Evolutionary conservation across 2,329 filamentous ascomycete species (phyloP).

Genomic region (Ampelomyces quisqualis): DNA sequence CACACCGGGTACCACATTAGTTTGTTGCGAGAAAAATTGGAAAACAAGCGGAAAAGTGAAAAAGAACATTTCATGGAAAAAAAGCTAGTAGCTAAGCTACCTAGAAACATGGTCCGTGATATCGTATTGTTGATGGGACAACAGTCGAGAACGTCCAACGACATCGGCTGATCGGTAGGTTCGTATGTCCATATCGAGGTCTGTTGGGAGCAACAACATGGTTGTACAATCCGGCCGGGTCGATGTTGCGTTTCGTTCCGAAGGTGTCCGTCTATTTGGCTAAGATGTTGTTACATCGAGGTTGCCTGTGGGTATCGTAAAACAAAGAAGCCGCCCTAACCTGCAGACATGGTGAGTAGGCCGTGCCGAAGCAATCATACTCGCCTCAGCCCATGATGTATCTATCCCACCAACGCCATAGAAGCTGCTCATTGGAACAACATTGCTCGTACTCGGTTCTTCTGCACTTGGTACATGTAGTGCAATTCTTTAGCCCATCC

Average conservation of each 20-base stretch:
- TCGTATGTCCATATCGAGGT: constrained; percentile 13
- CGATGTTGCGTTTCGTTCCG: constrained; percentile 10
- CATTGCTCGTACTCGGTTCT: neutral
- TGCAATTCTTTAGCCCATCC: constrained; percentile 1
- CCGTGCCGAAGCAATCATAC: constrained; percentile 14
- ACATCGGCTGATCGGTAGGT: constrained; percentile 10
- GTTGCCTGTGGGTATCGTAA: constrained; percentile 2
- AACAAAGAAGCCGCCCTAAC: constrained; percentile 7
- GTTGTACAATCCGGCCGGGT: constrained; percentile 11
- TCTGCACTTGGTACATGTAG: neutral
- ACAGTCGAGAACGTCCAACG: constrained; percentile 4
- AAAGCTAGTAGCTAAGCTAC: constrained; percentile 26
- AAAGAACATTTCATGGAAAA: constrained; percentile 16
- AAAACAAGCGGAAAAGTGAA: constrained; percentile 15
- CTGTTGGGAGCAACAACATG: constrained; percentile 16
- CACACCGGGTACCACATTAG: constrained; percentile 31
- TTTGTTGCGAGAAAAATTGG: constrained; percentile 5
- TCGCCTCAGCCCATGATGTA: constrained; percentile 6
- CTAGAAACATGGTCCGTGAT: constrained; percentile 8
- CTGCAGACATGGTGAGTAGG: constrained; percentile 17
- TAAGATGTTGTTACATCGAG: constrained; percentile 1
- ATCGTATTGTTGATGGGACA: constrained; percentile 1
- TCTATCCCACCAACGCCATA: neutral
- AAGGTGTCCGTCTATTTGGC: neutral
- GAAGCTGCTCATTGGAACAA: neutral